Evolutionary conservation across 257 asterid species (phyloP), one percentile per base, ranked within the genome.

Genomic region (Apocynum venetum): DNA sequence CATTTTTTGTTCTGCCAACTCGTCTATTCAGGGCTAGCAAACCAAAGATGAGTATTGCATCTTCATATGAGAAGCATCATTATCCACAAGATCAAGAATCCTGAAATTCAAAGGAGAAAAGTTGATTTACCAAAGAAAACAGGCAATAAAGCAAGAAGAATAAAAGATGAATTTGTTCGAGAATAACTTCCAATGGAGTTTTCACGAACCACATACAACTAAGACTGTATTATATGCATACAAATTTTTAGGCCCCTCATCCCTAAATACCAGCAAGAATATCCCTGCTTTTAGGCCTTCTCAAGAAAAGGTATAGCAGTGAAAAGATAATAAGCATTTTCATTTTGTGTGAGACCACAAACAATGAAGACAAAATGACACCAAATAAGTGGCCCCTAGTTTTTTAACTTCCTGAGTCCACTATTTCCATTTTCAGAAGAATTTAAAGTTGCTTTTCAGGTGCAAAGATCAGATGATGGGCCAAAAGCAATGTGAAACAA

Each of bases 31-130:
- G 31, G 31, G 67, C n/a, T 41, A 41, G n/a, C 63, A 57, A 57
- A 56, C 68, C 77, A 17, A 40, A 1, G 31, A 19, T 49, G 51
- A 75, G 2, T 47, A 7, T 65, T 41, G 69, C 82, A 69, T 77
- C 82, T 85, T 82, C 76, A 84, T 13, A 76, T 31, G 79, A 83
- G 77, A 75, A 79, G 55, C 51, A 82, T 66, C 79, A 79, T 67
- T 20, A 79, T 67, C 90, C 86, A 85, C 41, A 84, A n/a, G 19
- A 89, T 74, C 80, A 90, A 56, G 38, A 89, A 69, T 47, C 96
- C 96, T 89, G 88, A 46, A 73, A 80, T 13, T 40, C 53, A n/a
- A 35, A 71, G 2, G 0, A 9, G 8, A 72, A 35, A 49, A 51
- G 8, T 71, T 46, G 31, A 36, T 53, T 75, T 36, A 36, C 0